These are phyloP conservation scores for Fomes fomentarius DNA, from an alignment of 1,284 basidiomycete species.

Conservation along the genomic window DNA sequence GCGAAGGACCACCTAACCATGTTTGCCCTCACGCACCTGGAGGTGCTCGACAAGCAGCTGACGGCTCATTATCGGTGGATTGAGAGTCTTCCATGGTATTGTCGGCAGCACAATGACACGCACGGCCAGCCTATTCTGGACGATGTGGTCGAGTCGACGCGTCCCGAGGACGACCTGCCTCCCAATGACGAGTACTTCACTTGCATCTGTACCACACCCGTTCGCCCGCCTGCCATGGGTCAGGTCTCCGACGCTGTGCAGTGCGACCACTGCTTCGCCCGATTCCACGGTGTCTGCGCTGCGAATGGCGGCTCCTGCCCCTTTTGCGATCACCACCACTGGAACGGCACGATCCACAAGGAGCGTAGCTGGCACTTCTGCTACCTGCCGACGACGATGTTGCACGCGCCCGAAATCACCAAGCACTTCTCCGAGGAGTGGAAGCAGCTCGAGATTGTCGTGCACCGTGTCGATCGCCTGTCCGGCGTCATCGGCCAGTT, in stretches of 20 bases:
- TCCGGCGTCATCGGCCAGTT: conserved; percentile 77
- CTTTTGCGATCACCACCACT: conserved; percentile 86
- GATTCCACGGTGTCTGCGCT: conserved; percentile 82
- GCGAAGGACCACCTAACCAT: conserved; percentile 70
- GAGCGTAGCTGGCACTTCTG: conserved; percentile 81
- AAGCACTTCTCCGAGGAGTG: conserved; percentile 76
- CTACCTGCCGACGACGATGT: conserved; percentile 69
- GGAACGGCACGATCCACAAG: conserved; percentile 82
- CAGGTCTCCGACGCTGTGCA: conserved; percentile 79
- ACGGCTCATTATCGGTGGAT: conserved; percentile 70
- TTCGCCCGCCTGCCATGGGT: conserved; percentile 75
- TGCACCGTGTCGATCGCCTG: conserved; percentile 74
- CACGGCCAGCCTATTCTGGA: conserved; percentile 66
- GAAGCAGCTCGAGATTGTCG: conserved; percentile 75
- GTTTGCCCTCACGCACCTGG: conserved; percentile 72
- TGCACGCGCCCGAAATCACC: conserved; percentile 72
- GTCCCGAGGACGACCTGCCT: conserved; percentile 74
- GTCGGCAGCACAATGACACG: conserved; percentile 58
- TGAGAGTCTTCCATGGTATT: conserved; percentile 77
- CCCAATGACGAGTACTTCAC: conserved; percentile 80
- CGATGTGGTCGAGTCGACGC: conserved; percentile 73
- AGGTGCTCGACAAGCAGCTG: conserved; percentile 69
- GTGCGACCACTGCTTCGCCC: conserved; percentile 82
- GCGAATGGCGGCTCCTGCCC: conserved; percentile 86
- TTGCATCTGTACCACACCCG: conserved; percentile 76